Evolutionary conservation across 371 early-diverging fungal genomes (phyloP).

Genomic region (Dichotomocladium elegans): DNA sequence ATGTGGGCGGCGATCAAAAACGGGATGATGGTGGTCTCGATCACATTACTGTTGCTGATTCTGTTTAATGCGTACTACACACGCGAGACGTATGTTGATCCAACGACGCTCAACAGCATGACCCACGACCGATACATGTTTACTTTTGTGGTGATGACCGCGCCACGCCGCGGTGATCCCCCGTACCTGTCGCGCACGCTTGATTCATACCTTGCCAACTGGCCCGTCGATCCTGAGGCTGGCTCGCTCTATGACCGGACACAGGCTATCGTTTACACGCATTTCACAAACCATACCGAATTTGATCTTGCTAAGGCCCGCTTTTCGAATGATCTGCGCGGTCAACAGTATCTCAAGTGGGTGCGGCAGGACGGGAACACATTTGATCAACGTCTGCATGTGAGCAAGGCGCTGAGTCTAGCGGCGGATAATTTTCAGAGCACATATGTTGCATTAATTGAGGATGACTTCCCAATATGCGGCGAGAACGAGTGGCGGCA

Average conservation of each 20-base stretch:
- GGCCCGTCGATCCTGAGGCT: constrained; percentile 34
- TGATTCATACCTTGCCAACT: constrained; percentile 49
- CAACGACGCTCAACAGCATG: constrained; percentile 25
- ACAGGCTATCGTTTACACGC: constrained; percentile 56
- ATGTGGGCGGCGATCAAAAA: constrained; percentile 31
- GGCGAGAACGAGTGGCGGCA: constrained; percentile 50
- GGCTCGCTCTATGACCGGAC: constrained; percentile 50
- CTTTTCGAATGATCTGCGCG: constrained; percentile 40
- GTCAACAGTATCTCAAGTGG: constrained; percentile 53
- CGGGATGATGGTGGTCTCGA: constrained; percentile 13
- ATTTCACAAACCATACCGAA: constrained; percentile 53
- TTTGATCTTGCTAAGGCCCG: constrained; percentile 39
- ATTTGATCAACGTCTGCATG: constrained; percentile 53
- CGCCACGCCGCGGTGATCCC: constrained; percentile 51
- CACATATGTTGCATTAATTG: constrained; percentile 51
- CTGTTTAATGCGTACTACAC: constrained; percentile 35
- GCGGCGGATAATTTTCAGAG: constrained; percentile 31
- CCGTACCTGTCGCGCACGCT: constrained; percentile 48
- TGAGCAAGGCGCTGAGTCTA: constrained; percentile 47
- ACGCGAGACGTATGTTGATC: constrained; percentile 31
- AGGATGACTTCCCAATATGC: constrained; percentile 65
- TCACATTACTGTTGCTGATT: constrained; percentile 34
- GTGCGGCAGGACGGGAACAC: constrained; percentile 47
- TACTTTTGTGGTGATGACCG: constrained; percentile 57
- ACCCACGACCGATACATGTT: constrained; percentile 45